Evolutionary conservation across 768 basidiomycete genomes (phyloP), one percentile per base, ranked within the genome.

Genomic region (Butyriboletus loyo): DNA sequence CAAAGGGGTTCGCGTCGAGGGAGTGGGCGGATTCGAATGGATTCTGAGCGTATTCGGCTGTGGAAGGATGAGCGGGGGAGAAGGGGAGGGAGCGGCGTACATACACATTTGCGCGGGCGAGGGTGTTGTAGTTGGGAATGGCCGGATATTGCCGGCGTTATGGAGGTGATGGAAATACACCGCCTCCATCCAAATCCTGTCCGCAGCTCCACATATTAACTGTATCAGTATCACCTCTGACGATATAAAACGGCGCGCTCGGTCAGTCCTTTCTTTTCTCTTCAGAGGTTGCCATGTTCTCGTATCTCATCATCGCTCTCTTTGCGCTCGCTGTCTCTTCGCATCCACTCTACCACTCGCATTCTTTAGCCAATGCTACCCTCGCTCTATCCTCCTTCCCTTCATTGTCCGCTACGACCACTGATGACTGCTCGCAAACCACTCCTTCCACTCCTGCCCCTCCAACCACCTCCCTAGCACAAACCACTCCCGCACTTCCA

Each of bases 1-100:
- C 91, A 66, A 95, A 95, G 2, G 92, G 92, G 69, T 95, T 95
- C 50, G 82, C 77, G 66, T 92, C 92, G 45, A 93, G 85, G 3
- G 89, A 89, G 63, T 89, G 83, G 15, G 86, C 82, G 10, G 90
- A 92, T 9, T 89, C 85, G 71, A 93, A 93, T 0, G 91, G 91
- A 59, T 93, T 92, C 66, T 88, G 79, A 42, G 76, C 77, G 59
- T 59, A 65, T 24, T 65, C 72, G 62, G 58, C 56, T 62, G 43
- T 17, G 36, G 21, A 21, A 7, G 17, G 50, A 22, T 63, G 14
- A 58, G 60, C 32, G 31, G 15, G 19, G 10, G 2, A 4, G 21
- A 1, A 10, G 19, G 4, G 4, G 5, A 8, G 24, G 2, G 19
- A 14, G 25, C 5, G 7, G 5, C n/a, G 7, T n/a, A 60, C 69